Conservation (phyloP, 1,284 basidiomycete genomes). For the Pulveroboletus sp. region DNA sequence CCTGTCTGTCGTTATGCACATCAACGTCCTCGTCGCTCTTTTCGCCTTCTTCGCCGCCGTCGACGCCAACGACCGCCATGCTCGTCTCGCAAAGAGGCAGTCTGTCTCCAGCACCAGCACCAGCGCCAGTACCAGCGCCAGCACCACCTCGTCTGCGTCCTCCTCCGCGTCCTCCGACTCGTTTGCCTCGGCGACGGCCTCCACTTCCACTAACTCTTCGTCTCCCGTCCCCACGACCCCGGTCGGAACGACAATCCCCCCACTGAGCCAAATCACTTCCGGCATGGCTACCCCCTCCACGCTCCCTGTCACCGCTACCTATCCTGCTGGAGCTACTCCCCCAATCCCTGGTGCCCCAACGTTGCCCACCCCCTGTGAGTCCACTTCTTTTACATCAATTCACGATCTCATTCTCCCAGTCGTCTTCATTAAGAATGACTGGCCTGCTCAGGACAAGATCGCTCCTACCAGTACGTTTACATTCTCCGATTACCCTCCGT, state of each 20-base stretch:
- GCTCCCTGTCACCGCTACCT: slow-evolving; percentile 49
- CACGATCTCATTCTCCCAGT: slow-evolving; percentile 36
- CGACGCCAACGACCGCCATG: slow-evolving; percentile 34
- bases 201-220: slow-evolving; percentile 16
- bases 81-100: slow-evolving; percentile 27
- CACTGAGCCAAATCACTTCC: slow-evolving; percentile 60
- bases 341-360: slow-evolving; percentile 61
- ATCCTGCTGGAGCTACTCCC: slow-evolving; percentile 53
- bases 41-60: slow-evolving; percentile 37
- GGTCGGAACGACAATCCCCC: slow-evolving; percentile 39
- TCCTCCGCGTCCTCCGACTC: not conserved
- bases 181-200: slow-evolving; percentile 16
- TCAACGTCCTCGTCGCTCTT: slow-evolving; percentile 41
- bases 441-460: slow-evolving; percentile 67
- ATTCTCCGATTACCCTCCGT: not conserved
- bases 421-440: slow-evolving; percentile 46
- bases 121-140: slow-evolving; percentile 8
- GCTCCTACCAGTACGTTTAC: slow-evolving; percentile 55
- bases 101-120: slow-evolving; percentile 16
- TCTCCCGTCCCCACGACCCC: slow-evolving; percentile 29
- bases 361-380: slow-evolving; percentile 60
- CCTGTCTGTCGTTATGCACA: slow-evolving; percentile 37
- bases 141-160: slow-evolving; percentile 22
- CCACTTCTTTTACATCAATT: not conserved
- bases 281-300: slow-evolving; percentile 62